Conservation (phyloP, 345 rosid species). For the Pistacia atlantica region DNA sequence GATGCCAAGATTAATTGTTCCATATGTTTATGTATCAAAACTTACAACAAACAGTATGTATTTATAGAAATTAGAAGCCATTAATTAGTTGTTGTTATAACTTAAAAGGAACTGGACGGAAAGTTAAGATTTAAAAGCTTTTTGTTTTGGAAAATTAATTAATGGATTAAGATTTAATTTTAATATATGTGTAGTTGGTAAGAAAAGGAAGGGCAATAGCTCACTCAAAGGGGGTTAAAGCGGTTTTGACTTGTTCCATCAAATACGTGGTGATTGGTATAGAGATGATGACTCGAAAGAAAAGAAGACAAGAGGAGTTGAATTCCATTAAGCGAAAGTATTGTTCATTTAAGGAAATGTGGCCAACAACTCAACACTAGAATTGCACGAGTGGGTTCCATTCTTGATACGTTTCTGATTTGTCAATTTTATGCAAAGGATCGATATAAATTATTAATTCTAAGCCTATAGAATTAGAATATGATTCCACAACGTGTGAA, state of each 20-base stretch:
- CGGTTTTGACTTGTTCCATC: background rate
- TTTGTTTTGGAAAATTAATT: background rate
- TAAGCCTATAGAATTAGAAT: background rate
- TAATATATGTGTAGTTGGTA: background rate
- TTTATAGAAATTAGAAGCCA: no score
- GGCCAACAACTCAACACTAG: background rate
- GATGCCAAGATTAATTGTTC: no score
- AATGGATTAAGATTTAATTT: background rate
- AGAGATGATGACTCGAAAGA: background rate
- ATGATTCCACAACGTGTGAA: background rate
- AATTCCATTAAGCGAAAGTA: background rate
- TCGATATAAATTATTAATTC: background rate
- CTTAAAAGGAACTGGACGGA: no score
- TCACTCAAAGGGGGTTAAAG: background rate
- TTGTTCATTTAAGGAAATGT: constrained; percentile 6
- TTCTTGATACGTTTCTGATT: background rate
- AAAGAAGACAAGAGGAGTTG: background rate
- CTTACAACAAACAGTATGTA: no score
- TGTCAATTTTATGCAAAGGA: background rate
- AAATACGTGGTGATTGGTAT: background rate
- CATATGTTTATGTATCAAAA: no score
- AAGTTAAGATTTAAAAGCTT: no score
- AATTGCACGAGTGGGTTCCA: constrained; percentile 6
- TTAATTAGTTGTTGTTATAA: no score
- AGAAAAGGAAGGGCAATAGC: background rate